Base-by-base conservation (phyloP, 306 rosid species). In the Castanea mollissima region DNA sequence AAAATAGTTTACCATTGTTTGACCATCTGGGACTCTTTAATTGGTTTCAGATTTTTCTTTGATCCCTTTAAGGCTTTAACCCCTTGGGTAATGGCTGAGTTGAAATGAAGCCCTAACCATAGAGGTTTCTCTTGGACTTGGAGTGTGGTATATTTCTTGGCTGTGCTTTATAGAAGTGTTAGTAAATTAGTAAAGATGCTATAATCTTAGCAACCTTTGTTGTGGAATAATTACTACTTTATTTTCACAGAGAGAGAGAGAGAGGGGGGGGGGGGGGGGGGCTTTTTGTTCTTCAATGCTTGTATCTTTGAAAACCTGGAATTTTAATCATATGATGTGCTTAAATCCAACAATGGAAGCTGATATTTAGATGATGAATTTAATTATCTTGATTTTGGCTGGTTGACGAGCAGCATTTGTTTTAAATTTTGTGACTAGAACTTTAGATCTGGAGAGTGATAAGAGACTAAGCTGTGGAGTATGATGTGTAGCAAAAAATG, bases 281-380 rank as follows among this genome's bases (percentile, higher is more conserved):
- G 12, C 29, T 23, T 57, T 57, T n/a, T 20, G 46, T 38, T 41
- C 46, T 19, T 56, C 23, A 7, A 6, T 14, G 21, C 19, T 57
- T 65, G 5, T 65, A 5, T 31, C 38, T 74, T 56, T 41, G 20
- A 29, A 19, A 29, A 38, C 72, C 52, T 74, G 62, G 80, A 41
- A 41, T n/a, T 70, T 77, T 69, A 34, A 74, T 60, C 29, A 18
- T 63, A 55, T 35, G 76, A 75, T 74, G 58, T 78, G 81, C 68
- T 78, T 51, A 20, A 38, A 80, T 80, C 76, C 77, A 74, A 78
- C 68, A 69, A 38, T 71, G 52, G 60, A 29, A 29, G 55, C 64
- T 73, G 79, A 55, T 74, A 38, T 74, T 77, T 74, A 86, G 80
- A 52, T 49, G 6, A 13, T 19, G 44, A 34, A 31, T 65, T 70